phyloP scores from a whole-genome alignment of 805 yeast species.

The Starmera caribaea region DNA sequence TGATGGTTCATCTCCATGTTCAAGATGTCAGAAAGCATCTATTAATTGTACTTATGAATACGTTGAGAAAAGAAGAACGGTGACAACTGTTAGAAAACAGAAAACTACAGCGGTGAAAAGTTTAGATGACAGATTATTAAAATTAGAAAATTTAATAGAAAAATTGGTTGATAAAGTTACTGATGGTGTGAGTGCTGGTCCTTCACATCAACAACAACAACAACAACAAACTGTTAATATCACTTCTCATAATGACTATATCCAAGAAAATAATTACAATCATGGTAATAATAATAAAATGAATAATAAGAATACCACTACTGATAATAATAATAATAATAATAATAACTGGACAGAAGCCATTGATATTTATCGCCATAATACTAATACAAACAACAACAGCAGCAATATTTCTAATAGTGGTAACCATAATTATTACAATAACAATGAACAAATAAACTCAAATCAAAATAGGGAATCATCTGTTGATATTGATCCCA shows the following conservation, averaged over 20 bases:
- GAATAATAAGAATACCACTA: background rate
- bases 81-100: conserved; percentile 15
- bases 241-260: background rate
- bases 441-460: background rate
- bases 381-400: background rate
- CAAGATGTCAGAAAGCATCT: conserved; percentile 73
- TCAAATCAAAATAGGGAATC: conserved; percentile 1
- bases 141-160: conserved; percentile 21
- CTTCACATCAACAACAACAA: no score
- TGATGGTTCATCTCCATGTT: conserved; percentile 70
- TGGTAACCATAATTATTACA: background rate
- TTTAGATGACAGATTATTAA: conserved; percentile 15
- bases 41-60: conserved; percentile 76
- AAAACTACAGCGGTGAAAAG: background rate
- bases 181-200: background rate
- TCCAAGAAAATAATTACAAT: background rate
- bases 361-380: background rate
- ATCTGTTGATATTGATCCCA: background rate
- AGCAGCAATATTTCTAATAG: background rate
- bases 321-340: background rate
- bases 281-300: conserved; percentile 1
- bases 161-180: conserved; percentile 7
- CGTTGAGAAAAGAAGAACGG: conserved; percentile 38
- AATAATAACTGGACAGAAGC: background rate
- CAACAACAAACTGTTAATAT: background rate